Base-by-base conservation (phyloP, 352 stramenopile species). In the Globisporangium carolinianum region DNA sequence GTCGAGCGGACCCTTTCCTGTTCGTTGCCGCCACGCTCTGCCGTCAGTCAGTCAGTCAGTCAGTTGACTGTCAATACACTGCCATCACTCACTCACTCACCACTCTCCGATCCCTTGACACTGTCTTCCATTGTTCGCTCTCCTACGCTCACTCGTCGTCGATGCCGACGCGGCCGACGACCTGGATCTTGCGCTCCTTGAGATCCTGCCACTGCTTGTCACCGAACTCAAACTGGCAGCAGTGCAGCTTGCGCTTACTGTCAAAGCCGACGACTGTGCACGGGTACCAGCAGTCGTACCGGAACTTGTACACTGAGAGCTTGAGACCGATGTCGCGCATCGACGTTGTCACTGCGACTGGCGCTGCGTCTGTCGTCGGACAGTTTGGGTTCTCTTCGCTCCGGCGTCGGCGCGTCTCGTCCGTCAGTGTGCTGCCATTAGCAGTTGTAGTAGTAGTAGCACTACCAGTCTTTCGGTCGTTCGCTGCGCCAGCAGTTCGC, bases 171-270 rank as follows among this genome's bases (percentile, higher is more conserved):
- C 67, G 65, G 1, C 73, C 72, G 0, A 84, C 64, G 10, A 86
- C 50, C n/a, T 84, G 68, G 2, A 77, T 41, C 48, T 85, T 84
- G 53, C 69, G 67, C 9, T 79, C 65, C 6, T 55, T 62, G 39
- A 90, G 64, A 39, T 87, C 71, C 47, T 86, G 77, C 78, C 83
- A 92, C 53, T 92, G 83, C 66, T 91, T 91, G 68, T 93, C 83
- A 4, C 80, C 80, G 50, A 85, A 87, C 43, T 92, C 79, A 51
- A 90, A 92, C 57, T 88, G 78, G 49, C 79, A 90, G 57, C 79
- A 89, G 63, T 92, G 83, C 57, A 90, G 71, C 41, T 69, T 67
- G 15, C 80, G 72, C 54, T 92, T 92, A 38, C 62, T 60, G 45
- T 92, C 83, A 47, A 73, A 92, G 24, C 83, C 79, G 15, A 92